These are phyloP conservation scores for Knoxia roxburghii DNA, from an alignment of 257 asterid genomes.

Conservation along the genomic window DNA sequence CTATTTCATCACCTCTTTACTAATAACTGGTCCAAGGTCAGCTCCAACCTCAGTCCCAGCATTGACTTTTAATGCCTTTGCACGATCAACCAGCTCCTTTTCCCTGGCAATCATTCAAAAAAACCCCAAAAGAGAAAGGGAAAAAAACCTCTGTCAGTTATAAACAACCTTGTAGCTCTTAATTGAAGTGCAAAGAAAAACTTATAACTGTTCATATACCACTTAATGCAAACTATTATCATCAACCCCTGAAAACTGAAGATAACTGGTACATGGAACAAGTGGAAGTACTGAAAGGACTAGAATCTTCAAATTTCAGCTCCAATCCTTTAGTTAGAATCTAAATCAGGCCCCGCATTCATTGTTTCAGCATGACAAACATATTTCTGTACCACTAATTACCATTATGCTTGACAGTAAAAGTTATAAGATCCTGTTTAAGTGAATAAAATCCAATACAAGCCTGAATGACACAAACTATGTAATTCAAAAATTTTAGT, in stretches of 20 bases:
- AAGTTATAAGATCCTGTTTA: background rate
- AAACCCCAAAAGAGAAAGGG: background rate
- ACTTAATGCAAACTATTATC: background rate
- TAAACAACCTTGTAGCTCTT: background rate
- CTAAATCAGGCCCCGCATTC: background rate
- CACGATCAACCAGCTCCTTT: conserved; percentile 32
- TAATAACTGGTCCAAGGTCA: conserved; percentile 41
- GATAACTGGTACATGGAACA: background rate
- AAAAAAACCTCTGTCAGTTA: background rate
- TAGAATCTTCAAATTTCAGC: background rate
- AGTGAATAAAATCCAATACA: background rate
- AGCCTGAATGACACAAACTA: background rate
- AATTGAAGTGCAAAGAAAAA: background rate
- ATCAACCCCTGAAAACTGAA: background rate
- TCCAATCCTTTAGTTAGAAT: background rate
- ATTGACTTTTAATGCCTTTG: conserved; percentile 34
- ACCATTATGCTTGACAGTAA: background rate
- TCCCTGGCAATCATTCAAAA: conserved; percentile 43
- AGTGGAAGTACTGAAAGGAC: background rate
- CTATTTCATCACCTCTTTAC: conserved; percentile 33
- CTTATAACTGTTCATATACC: background rate
- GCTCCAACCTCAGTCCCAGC: conserved; percentile 44
- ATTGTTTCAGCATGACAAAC: background rate
- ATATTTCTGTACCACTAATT: background rate
- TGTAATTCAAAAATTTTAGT: background rate